Base-by-base conservation (phyloP, 371 early-diverging fungal species). In the Mucor irregularis region DNA sequence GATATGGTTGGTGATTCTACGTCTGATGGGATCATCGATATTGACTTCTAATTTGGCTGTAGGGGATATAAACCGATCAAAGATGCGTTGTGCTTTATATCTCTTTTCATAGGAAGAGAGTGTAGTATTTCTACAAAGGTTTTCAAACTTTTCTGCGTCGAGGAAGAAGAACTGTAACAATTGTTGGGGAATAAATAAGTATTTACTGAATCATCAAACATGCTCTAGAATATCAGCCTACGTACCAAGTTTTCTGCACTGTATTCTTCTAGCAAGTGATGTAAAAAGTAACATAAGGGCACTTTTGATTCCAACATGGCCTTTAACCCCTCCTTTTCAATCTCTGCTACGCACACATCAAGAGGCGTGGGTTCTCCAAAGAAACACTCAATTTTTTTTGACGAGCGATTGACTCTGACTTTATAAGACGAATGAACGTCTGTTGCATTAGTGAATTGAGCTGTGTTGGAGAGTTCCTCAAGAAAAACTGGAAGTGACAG, bases 171-270 rank as follows among this genome's bases (percentile, higher is more conserved):
- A 81, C 77, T 17, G 26, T 4, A n/a, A 24, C 14, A 42, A 4
- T 6, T 19, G 29, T 30, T 14, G 24, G 22, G 9, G 16, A 17
- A 16, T 25, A 22, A 28, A 45, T 34, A 14, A n/a, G 9, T 5
- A 14, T 10, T 25, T 4, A 11, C n/a, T n/a, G n/a, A n/a, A n/a
- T n/a, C n/a, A n/a, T n/a, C n/a, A n/a, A n/a, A n/a, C n/a, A n/a
- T n/a, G n/a, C n/a, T 19, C 17, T 39, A 16, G n/a, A 8, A n/a
- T 46, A 19, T 22, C 9, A n/a, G 10, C n/a, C 7, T 9, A 11
- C 21, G 57, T 73, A 77, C 79, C 74, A 85, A 64, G 30, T 84
- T 84, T 49, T 85, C 85, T 8, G 69, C 66, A n/a, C 71, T 73
- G 54, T 68, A 76, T 51, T 85, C 83, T 24, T 78, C 75, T 33